Percentiles rank a stretch among this genome's conserved stretches.
phyloP scores from a whole-genome alignment of 1,284 basidiomycete genomes.

The Puccinia sorghi region DNA sequence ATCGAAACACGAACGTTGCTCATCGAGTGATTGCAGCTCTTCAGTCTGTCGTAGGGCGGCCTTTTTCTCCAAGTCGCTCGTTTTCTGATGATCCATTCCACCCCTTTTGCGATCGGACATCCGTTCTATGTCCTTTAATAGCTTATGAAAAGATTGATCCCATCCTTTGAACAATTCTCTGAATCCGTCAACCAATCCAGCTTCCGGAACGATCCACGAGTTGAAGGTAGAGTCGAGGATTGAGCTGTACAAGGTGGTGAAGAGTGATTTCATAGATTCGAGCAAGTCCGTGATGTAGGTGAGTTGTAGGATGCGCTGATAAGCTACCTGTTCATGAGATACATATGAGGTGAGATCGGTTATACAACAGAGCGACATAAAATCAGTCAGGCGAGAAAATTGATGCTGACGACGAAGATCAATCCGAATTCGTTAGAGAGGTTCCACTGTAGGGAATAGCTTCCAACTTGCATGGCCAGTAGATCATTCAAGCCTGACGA shows the following conservation, averaged over 20 bases:
- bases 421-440: slow-evolving; percentile 88
- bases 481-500: slow-evolving; percentile 59
- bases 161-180: slow-evolving; percentile 72
- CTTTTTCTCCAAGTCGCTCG: slow-evolving; percentile 11
- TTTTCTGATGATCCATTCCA: slow-evolving; percentile 7
- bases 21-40: neutral
- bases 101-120: slow-evolving; percentile 64
- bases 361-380: neutral
- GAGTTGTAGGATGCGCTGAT: slow-evolving; percentile 87
- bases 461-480: slow-evolving; percentile 76
- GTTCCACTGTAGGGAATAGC: slow-evolving; percentile 87
- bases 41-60: slow-evolving; percentile 14
- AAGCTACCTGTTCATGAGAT: slow-evolving; percentile 64
- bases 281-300: slow-evolving; percentile 90
- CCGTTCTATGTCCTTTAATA: slow-evolving; percentile 73
- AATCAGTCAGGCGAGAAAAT: neutral
- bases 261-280: slow-evolving; percentile 73
- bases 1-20: slow-evolving; percentile 24
- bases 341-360: slow-evolving; percentile 57
- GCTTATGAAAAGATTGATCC: slow-evolving; percentile 76
- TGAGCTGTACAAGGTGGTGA: slow-evolving; percentile 70
- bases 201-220: slow-evolving; percentile 51
- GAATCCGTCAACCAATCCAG: slow-evolving; percentile 69
- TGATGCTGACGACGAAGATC: slow-evolving; percentile 78
- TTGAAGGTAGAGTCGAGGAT: slow-evolving; percentile 51